Conservation (phyloP, 495 filamentous ascomycete species). For the Tuber indicum region DNA sequence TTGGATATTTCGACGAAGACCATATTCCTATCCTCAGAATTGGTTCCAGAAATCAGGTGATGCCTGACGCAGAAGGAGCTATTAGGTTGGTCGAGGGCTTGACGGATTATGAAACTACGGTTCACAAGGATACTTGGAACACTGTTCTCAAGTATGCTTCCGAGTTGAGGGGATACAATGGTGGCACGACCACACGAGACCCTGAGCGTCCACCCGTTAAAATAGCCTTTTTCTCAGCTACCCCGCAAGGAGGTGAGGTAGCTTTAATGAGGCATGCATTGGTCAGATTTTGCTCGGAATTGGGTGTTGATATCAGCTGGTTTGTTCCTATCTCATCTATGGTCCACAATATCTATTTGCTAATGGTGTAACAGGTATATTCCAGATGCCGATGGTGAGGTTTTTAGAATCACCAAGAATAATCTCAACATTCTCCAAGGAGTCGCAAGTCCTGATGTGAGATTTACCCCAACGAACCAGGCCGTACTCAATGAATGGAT, state of each 20-base stretch:
- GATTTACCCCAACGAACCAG: conserved; percentile 56
- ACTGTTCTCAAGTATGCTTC: conserved; percentile 61
- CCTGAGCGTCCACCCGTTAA: no score
- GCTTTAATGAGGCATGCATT: no score
- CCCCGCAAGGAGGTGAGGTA: no score
- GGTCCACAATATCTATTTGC: not conserved
- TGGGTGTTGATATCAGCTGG: no score
- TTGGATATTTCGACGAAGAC: conserved; percentile 68
- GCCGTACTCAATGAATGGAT: conserved; percentile 61
- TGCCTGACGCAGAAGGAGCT: conserved; percentile 57
- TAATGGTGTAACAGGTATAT: conserved; percentile 53
- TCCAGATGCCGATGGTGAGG: conserved; percentile 72
- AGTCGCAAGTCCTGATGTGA: conserved; percentile 57
- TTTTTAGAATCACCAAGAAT: conserved; percentile 83
- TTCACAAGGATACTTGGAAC: conserved; percentile 59
- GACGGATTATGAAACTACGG: conserved; percentile 60
- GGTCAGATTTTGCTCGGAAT: no score
- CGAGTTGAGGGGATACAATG: conserved; percentile 57
- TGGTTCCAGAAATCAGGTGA: conserved; percentile 64
- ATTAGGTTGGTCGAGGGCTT: conserved; percentile 51
- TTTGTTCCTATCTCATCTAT: no score
- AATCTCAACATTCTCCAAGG: conserved; percentile 92
- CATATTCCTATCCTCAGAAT: conserved; percentile 65
- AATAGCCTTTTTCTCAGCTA: no score
- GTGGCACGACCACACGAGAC: not conserved